Conservation (phyloP, 768 basidiomycete species). For the Hygrophoropsis aurantiaca region DNA sequence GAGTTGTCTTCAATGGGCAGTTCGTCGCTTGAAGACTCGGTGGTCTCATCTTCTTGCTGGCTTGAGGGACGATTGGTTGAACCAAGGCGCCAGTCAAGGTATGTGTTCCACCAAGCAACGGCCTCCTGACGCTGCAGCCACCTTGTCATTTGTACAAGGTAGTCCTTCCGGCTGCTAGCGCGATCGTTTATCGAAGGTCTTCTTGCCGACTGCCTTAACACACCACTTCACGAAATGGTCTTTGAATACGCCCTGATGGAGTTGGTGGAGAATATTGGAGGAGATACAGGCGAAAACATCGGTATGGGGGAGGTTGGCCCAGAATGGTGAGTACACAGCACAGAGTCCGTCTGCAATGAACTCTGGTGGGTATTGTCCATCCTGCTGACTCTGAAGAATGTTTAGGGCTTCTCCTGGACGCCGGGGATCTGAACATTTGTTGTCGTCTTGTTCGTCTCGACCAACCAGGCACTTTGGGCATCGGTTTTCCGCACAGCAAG, state of each 20-base stretch:
- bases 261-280: constrained; percentile 44
- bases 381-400: not conserved
- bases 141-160: constrained; percentile 20
- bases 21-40: not conserved
- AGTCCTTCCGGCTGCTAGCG: constrained; percentile 22
- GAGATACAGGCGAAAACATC: constrained; percentile 40
- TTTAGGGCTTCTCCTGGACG: not conserved
- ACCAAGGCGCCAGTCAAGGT: constrained; percentile 20
- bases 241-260: constrained; percentile 47
- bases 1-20: not conserved
- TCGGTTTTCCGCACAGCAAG: constrained; percentile 19
- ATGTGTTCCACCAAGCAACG: constrained; percentile 24
- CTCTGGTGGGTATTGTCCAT: not conserved
- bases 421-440: not conserved
- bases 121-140: constrained; percentile 12
- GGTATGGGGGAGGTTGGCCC: constrained; percentile 36
- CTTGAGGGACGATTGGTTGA: too few relatives aligned
- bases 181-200: constrained; percentile 13
- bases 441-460: not conserved
- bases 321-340: constrained; percentile 32
- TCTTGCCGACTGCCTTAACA: constrained; percentile 6
- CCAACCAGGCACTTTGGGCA: constrained; percentile 20
- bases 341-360: constrained; percentile 4
- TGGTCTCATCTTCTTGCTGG: not conserved
- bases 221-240: constrained; percentile 40